phyloP scores from a whole-genome alignment of 2,329 filamentous ascomycete genomes.

The Trichoderma arundinaceum region DNA sequence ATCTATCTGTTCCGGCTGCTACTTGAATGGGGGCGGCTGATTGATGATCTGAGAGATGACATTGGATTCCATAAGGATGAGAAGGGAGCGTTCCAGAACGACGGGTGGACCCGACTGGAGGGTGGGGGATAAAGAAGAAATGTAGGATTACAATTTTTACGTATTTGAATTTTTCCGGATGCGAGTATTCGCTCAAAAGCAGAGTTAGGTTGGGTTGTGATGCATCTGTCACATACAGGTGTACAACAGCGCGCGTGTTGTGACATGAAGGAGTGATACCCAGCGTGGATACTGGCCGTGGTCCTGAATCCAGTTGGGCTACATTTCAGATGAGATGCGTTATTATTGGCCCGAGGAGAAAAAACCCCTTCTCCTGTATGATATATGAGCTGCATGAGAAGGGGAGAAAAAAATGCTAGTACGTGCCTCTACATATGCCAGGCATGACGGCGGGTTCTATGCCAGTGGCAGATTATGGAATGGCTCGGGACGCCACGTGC shows the following conservation, averaged over 20 bases:
- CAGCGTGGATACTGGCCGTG: slow-evolving; percentile 17
- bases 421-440: slow-evolving; percentile 21
- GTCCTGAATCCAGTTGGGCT: slow-evolving; percentile 14
- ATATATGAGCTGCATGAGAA: slow-evolving; percentile 26
- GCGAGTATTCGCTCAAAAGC: not conserved
- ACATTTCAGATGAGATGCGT: slow-evolving; percentile 19
- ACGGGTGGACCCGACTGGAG: slow-evolving; percentile 40
- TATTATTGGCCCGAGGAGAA: slow-evolving; percentile 7
- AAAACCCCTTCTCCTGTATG: not conserved
- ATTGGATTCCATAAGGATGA: slow-evolving; percentile 46
- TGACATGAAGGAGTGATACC: slow-evolving; percentile 15
- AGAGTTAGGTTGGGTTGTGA: slow-evolving; percentile 23
- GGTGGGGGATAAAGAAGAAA: slow-evolving; percentile 16
- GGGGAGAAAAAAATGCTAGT: slow-evolving; percentile 5
- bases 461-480: not conserved
- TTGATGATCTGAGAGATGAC: slow-evolving; percentile 64
- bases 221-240: slow-evolving; percentile 27
- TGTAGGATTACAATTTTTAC: slow-evolving; percentile 5
- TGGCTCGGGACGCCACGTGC: slow-evolving; percentile 26
- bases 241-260: slow-evolving; percentile 1
- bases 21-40: slow-evolving; percentile 75
- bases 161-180: slow-evolving; percentile 12
- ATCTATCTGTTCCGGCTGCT: slow-evolving; percentile 79
- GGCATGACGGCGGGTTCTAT: slow-evolving; percentile 5
- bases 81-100: slow-evolving; percentile 41